Conservation (phyloP, 2,329 filamentous ascomycete species). For the Aureobasidium sp. region DNA sequence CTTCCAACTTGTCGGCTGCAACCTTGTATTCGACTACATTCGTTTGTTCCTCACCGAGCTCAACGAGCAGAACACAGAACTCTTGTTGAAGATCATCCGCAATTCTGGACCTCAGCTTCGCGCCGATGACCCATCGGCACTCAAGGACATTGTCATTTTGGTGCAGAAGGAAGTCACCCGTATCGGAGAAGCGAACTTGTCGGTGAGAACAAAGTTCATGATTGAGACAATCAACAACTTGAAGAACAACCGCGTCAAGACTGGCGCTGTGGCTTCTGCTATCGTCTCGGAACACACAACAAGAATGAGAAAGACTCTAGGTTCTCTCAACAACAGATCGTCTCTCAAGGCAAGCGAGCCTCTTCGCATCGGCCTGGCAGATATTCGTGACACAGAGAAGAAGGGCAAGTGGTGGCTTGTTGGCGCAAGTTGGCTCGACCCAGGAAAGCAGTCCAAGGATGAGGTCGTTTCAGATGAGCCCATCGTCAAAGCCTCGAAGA, state of each 20-base stretch:
- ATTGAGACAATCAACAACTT: slow-evolving; percentile 91
- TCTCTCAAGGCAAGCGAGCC: slow-evolving; percentile 70
- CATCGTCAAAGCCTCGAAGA: not conserved
- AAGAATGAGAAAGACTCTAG: slow-evolving; percentile 82
- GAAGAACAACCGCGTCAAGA: slow-evolving; percentile 88
- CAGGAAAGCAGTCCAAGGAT: slow-evolving; percentile 24
- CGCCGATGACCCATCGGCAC: slow-evolving; percentile 76
- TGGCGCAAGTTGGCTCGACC: slow-evolving; percentile 74
- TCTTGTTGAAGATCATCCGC: slow-evolving; percentile 77
- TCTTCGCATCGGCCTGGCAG: slow-evolving; percentile 70
- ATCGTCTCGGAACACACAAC: slow-evolving; percentile 75
- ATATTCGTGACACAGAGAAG: slow-evolving; percentile 76
- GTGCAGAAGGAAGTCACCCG: slow-evolving; percentile 66
- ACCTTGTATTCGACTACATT: slow-evolving; percentile 86
- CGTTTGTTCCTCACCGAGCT: slow-evolving; percentile 67
- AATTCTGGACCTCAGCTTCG: slow-evolving; percentile 74
- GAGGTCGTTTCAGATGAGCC: not conserved
- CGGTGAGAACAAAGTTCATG: slow-evolving; percentile 92
- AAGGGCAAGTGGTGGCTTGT: slow-evolving; percentile 98
- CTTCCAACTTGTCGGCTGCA: slow-evolving; percentile 78
- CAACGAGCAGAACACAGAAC: slow-evolving; percentile 79
- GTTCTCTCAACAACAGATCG: slow-evolving; percentile 62
- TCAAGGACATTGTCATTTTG: slow-evolving; percentile 81
- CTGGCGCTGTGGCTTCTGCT: slow-evolving; percentile 60
- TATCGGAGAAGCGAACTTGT: slow-evolving; percentile 62